Percentiles rank a stretch among this genome's conserved stretches.
Conservation (phyloP, 495 filamentous ascomycete species). For the Talaromyces trachyspermus region DNA sequence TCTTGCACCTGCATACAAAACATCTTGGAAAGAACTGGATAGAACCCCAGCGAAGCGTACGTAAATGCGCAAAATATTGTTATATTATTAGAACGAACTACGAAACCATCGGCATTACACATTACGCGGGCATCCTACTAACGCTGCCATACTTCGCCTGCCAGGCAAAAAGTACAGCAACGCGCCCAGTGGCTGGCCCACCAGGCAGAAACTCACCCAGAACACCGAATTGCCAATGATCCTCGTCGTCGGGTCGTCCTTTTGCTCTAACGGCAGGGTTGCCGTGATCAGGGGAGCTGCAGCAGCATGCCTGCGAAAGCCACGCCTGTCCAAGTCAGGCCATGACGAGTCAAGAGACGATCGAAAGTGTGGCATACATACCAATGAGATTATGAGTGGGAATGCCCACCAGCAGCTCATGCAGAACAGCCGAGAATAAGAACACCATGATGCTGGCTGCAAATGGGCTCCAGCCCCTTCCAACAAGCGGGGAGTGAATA, state of each 20-base stretch:
- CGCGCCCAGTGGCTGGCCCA: conserved; percentile 87
- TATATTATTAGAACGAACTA: not conserved
- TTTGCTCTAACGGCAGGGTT: conserved; percentile 70
- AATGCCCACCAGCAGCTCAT: conserved; percentile 88
- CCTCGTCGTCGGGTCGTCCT: conserved; percentile 62
- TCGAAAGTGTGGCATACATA: conserved; percentile 25
- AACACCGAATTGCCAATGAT: conserved; percentile 87
- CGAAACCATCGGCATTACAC: not conserved
- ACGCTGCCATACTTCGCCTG: conserved; percentile 92
- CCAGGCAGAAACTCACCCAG: conserved; percentile 89
- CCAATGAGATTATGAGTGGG: conserved; percentile 93
- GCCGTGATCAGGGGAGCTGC: conserved; percentile 78
- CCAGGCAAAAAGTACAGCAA: conserved; percentile 97
- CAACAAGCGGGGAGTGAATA: conserved; percentile 77
- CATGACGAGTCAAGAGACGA: not conserved
- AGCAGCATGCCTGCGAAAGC: conserved; percentile 91
- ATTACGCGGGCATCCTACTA: conserved; percentile 25
- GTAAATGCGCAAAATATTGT: not conserved
- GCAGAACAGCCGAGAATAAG: conserved; percentile 74
- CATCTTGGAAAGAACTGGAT: not conserved
- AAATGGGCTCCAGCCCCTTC: conserved; percentile 63
- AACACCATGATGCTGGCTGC: conserved; percentile 74
- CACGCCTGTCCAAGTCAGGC: conserved; percentile 50
- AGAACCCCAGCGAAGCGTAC: too few species aligned
- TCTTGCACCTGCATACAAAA: not conserved